Evolutionary conservation across 495 filamentous ascomycete genomes (phyloP).

Genomic region (Penicillium argentinense): DNA sequence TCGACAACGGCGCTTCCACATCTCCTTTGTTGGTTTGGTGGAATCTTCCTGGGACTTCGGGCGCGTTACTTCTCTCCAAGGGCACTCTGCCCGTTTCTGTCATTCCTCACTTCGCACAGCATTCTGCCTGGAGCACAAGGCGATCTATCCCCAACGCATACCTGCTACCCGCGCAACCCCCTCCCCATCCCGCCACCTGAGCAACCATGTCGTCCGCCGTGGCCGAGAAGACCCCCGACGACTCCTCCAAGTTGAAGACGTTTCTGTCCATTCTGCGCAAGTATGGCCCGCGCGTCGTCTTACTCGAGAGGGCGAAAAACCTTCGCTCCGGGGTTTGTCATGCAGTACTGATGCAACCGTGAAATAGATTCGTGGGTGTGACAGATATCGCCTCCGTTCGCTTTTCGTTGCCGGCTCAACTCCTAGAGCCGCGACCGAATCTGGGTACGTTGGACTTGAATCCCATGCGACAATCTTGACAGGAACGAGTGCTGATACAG

Average conservation of each 20-base stretch:
- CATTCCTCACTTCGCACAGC: background rate
- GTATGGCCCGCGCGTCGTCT: conserved; percentile 44
- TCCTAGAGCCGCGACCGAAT: conserved; percentile 93
- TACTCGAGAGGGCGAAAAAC: background rate
- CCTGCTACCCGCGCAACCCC: background rate
- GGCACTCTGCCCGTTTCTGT: background rate
- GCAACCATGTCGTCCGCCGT: conserved; percentile 34
- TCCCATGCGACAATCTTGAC: background rate
- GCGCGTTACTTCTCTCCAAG: background rate
- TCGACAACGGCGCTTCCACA: background rate
- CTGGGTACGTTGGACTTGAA: conserved; percentile 53
- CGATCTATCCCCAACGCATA: background rate
- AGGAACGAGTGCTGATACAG: conserved; percentile 16
- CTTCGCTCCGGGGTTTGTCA: background rate
- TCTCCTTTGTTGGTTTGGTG: background rate
- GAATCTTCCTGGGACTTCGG: background rate
- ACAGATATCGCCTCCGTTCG: conserved; percentile 92
- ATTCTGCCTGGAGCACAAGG: conserved; percentile 1
- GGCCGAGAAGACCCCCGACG: conserved; percentile 69
- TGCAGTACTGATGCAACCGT: conserved; percentile 22
- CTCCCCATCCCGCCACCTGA: background rate
- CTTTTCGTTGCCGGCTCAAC: conserved; percentile 92
- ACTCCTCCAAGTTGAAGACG: conserved; percentile 78
- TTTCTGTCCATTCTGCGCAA: conserved; percentile 81
- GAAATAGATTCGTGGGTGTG: conserved; percentile 82